phyloP scores from a whole-genome alignment of 805 yeast genomes.

The Candida quercuum region DNA sequence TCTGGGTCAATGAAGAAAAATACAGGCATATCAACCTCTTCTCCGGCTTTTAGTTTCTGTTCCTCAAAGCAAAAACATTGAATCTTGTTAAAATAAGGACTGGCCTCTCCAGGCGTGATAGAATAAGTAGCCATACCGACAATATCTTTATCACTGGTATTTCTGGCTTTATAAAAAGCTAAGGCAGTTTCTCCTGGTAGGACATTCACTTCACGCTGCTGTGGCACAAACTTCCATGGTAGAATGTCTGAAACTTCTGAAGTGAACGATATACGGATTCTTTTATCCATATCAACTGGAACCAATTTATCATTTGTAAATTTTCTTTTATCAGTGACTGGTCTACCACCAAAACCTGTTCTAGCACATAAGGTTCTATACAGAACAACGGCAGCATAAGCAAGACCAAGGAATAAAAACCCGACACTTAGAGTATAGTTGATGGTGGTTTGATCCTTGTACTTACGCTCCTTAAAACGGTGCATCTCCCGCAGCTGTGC shows the following conservation, averaged over 20 bases:
- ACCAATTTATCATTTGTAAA: conserved; percentile 84
- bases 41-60: conserved; percentile 89
- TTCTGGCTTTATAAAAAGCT: conserved; percentile 91
- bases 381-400: conserved; percentile 89
- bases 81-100: conserved; percentile 93
- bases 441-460: conserved; percentile 40
- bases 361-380: conserved; percentile 89
- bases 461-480: conserved; percentile 12
- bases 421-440: conserved; percentile 67
- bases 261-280: conserved; percentile 81
- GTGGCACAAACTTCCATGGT: conserved; percentile 95
- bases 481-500: conserved; percentile 18
- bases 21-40: conserved; percentile 98
- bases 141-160: conserved; percentile 78
- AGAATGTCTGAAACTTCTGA: conserved; percentile 85
- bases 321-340: conserved; percentile 75
- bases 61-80: conserved; percentile 99
- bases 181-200: conserved; percentile 97
- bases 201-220: conserved; percentile 86
- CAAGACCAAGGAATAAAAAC: conserved; percentile 64
- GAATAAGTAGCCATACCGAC: conserved; percentile 99
- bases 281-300: conserved; percentile 80
- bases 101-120: conserved; percentile 93
- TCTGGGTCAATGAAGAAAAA: conserved; percentile 97
- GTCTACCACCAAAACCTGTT: conserved; percentile 95